Evolutionary conservation across 2,329 filamentous ascomycete genomes (phyloP).

Genomic region (Aspergillus fijiensis): DNA sequence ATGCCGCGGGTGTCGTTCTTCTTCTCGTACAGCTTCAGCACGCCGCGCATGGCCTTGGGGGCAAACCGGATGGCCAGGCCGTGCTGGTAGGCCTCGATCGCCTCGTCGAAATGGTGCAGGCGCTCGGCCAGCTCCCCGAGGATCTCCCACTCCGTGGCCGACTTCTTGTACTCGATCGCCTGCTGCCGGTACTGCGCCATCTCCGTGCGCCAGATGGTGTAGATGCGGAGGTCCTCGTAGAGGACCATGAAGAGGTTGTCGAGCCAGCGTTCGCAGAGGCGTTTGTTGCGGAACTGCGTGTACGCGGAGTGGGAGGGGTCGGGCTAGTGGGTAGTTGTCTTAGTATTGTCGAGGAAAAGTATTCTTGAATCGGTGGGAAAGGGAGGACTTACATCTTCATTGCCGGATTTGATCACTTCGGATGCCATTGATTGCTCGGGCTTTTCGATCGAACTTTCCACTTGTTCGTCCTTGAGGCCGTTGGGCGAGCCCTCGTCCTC

Average conservation of each 20-base stretch:
- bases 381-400: conserved; percentile 60
- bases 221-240: conserved; percentile 95
- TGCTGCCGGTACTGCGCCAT: conserved; percentile 94
- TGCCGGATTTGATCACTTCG: conserved; percentile 72
- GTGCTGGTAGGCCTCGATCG: conserved; percentile 85
- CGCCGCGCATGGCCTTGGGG: conserved; percentile 84
- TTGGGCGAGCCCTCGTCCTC: conserved; percentile 32
- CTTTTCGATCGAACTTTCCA: conserved; percentile 63
- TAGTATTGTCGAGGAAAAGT: background rate
- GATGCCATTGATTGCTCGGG: conserved; percentile 77
- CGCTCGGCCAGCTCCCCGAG: conserved; percentile 88
- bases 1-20: conserved; percentile 76
- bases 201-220: conserved; percentile 98
- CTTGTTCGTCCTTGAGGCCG: conserved; percentile 30
- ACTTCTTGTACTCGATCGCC: conserved; percentile 94
- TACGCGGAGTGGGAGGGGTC: conserved; percentile 70
- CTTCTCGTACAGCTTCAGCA: conserved; percentile 76
- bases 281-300: conserved; percentile 93
- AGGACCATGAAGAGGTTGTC: conserved; percentile 99
- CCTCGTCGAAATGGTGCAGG: conserved; percentile 87
- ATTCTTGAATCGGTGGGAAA: background rate
- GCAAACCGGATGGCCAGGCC: conserved; percentile 88
- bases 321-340: conserved; percentile 43
- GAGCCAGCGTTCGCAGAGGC: conserved; percentile 94
- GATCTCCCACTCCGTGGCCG: conserved; percentile 96